Percentiles rank a stretch among this genome's conserved stretches.
These are phyloP conservation scores for Begonia masoniana DNA, from an alignment of 306 rosid genomes.

Conservation along the genomic window DNA sequence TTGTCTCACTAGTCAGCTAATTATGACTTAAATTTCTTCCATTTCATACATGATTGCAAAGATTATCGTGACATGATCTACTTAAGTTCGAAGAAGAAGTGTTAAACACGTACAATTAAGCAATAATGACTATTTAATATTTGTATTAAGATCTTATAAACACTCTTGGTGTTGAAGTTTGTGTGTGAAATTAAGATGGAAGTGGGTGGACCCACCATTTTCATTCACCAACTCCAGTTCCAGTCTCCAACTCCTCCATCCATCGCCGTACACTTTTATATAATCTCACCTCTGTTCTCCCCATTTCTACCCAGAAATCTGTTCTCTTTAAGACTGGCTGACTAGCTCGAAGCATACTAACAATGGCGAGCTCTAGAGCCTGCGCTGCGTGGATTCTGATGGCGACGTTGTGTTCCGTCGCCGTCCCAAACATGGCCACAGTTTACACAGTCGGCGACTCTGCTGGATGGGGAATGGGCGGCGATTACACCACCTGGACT, in stretches of 20 bases:
- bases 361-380: constrained; percentile 9
- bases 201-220: constrained; percentile 1
- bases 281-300: neutral
- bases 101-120: too few species aligned
- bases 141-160: too few species aligned
- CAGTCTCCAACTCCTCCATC: neutral
- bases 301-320: constrained; percentile 1
- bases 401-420: constrained; percentile 28
- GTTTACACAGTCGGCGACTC: constrained; percentile 66
- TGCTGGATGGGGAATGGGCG: constrained; percentile 57
- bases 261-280: neutral
- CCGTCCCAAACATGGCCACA: constrained; percentile 34
- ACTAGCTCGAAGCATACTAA: neutral
- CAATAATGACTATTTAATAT: too few species aligned
- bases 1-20: too few species aligned
- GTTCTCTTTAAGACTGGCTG: neutral
- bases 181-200: neutral
- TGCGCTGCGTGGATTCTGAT: constrained; percentile 21
- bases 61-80: too few species aligned
- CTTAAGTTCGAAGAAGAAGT: too few species aligned
- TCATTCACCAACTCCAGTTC: neutral
- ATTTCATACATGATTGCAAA: too few species aligned
- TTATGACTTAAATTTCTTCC: too few species aligned
- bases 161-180: too few species aligned
- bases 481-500: constrained; percentile 70